Evolutionary conservation across 2,329 filamentous ascomycete genomes (phyloP).

Genomic region (Botrytis byssoidea): DNA sequence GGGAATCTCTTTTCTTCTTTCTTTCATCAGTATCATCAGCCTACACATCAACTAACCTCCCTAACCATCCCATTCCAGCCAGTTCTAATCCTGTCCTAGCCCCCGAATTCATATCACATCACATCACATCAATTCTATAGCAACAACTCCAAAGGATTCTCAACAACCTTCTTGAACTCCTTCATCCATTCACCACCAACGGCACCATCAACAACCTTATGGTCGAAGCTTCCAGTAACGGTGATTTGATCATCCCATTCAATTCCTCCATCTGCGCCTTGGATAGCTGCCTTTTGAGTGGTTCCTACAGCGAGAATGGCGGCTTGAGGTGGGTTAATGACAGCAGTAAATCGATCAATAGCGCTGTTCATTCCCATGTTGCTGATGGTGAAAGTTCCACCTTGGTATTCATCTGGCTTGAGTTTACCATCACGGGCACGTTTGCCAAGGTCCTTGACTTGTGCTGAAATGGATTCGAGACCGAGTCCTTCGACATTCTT

Average conservation of each 20-base stretch:
- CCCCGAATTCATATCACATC: conserved; percentile 17
- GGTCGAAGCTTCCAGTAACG: conserved; percentile 94
- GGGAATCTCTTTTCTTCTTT: conserved; percentile 29
- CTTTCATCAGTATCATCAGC: conserved; percentile 23
- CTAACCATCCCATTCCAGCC: not conserved
- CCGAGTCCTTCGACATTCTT: conserved; percentile 84
- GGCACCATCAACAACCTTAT: conserved; percentile 97
- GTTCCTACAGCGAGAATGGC: conserved; percentile 93
- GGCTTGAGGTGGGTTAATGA: conserved; percentile 98
- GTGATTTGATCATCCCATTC: conserved; percentile 98
- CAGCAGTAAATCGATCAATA: conserved; percentile 93
- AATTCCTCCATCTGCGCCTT: conserved; percentile 79
- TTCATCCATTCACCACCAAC: conserved; percentile 95
- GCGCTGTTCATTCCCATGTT: conserved; percentile 99
- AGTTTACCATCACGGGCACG: conserved; percentile 95
- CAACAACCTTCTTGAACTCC: conserved; percentile 94
- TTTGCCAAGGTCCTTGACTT: conserved; percentile 96
- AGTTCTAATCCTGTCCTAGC: not conserved
- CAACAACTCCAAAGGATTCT: conserved; percentile 94
- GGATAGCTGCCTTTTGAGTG: conserved; percentile 91
- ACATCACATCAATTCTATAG: conserved; percentile 52
- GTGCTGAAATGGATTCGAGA: conserved; percentile 79
- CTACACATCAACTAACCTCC: conserved; percentile 12
- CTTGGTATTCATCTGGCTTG: conserved; percentile 99
- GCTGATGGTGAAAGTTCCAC: conserved; percentile 97